These are phyloP conservation scores for Coemansia biformis DNA, from an alignment of 192 early-diverging fungal genomes.

Conservation along the genomic window DNA sequence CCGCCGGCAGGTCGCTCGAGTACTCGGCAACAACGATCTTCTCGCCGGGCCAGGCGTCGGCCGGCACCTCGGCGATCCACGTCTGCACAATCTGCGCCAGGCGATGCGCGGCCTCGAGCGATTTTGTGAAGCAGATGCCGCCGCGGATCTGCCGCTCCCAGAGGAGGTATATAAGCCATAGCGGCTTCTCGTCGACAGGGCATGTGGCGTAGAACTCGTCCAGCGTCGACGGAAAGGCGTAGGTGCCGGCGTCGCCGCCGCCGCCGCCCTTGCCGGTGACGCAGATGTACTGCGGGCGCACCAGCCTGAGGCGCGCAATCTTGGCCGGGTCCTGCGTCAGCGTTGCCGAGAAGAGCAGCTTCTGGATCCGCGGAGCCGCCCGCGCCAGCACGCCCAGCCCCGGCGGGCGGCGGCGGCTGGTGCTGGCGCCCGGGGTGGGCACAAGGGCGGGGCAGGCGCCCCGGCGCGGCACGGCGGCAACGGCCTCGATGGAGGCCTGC, in stretches of 20 bases:
- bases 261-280: slow-evolving; percentile 25
- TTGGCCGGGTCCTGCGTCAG: slow-evolving; percentile 90
- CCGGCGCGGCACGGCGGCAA: too few relatives aligned
- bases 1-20: slow-evolving; percentile 65
- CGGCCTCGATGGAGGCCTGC: slow-evolving; percentile 51
- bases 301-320: slow-evolving; percentile 75
- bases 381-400: slow-evolving; percentile 19
- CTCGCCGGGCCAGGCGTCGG: slow-evolving; percentile 11
- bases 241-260: slow-evolving; percentile 18
- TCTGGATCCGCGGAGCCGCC: slow-evolving; percentile 62
- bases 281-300: slow-evolving; percentile 78
- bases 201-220: slow-evolving; percentile 70
- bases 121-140: slow-evolving; percentile 83
- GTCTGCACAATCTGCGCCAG: slow-evolving; percentile 65
- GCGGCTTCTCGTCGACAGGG: slow-evolving; percentile 67
- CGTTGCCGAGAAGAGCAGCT: slow-evolving; percentile 94
- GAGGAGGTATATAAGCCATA: slow-evolving; percentile 78
- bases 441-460: too few relatives aligned
- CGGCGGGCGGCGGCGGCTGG: slow-evolving; percentile 7
- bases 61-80: slow-evolving; percentile 48
- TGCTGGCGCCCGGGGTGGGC: slow-evolving; percentile 26
- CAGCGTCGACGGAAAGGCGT: slow-evolving; percentile 53
- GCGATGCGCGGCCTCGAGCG: slow-evolving; percentile 83
- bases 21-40: slow-evolving; percentile 57
- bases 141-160: slow-evolving; percentile 56